Evolutionary conservation across 1,139 yeast genomes (phyloP).

Genomic region (Scheffersomyces segobiensis): DNA sequence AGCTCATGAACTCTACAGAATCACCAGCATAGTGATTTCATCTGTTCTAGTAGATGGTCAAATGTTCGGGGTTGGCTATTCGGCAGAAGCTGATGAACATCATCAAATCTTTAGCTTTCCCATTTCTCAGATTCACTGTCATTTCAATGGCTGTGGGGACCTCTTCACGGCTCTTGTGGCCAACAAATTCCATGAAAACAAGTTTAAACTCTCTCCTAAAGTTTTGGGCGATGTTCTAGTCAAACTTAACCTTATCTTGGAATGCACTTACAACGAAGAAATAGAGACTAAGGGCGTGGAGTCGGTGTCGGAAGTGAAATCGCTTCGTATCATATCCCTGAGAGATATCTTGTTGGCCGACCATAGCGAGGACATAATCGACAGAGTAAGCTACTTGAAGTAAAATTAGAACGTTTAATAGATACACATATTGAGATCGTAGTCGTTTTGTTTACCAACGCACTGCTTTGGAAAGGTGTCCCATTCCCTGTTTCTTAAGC

Average conservation of each 20-base stretch:
- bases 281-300: conserved; percentile 7
- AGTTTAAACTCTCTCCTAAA: conserved; percentile 21
- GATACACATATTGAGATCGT: neutral
- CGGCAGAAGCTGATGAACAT: conserved; percentile 6
- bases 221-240: conserved; percentile 29
- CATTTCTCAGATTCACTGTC: conserved; percentile 33
- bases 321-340: conserved; percentile 31
- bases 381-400: neutral
- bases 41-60: conserved; percentile 31
- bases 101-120: conserved; percentile 26
- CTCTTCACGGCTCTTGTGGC: conserved; percentile 44
- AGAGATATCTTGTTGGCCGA: conserved; percentile 15
- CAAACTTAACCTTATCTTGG: conserved; percentile 32
- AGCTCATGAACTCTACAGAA: conserved; percentile 21
- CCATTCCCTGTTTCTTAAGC: neutral
- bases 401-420: neutral
- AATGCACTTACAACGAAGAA: conserved; percentile 28
- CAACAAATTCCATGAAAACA: conserved; percentile 26
- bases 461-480: neutral
- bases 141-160: conserved; percentile 50
- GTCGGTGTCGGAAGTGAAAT: conserved; percentile 26
- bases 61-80: conserved; percentile 38
- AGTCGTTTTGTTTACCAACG: neutral
- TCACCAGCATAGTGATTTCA: conserved; percentile 34
- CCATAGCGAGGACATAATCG: neutral